phyloP scores from a whole-genome alignment of 2,329 filamentous ascomycete species.

The Cladosporium sp. region DNA sequence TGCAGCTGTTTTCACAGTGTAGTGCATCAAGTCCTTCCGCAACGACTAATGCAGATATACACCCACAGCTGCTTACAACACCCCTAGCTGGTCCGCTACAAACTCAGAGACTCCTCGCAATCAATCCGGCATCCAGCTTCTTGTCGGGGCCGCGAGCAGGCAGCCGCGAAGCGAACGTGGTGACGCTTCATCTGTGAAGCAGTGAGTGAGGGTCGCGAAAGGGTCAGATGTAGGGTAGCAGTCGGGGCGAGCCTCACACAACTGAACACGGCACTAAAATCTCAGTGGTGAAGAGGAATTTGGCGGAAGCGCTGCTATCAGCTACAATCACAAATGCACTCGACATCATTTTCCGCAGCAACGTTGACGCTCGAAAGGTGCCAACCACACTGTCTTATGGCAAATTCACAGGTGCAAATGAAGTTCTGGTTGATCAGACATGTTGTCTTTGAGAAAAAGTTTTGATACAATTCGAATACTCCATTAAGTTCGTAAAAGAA shows the following conservation, averaged over 20 bases:
- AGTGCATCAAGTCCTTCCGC: not conserved
- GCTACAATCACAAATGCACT: not conserved
- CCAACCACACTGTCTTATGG: not conserved
- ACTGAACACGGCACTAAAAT: not conserved
- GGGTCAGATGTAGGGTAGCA: not conserved
- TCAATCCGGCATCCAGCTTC: not conserved
- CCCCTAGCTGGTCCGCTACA: not conserved
- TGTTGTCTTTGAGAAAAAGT: not conserved
- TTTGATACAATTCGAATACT: not conserved
- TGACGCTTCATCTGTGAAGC: not conserved
- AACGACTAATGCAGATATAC: not conserved
- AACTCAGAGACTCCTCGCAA: not conserved
- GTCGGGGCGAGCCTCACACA: not conserved
- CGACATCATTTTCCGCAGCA: no score
- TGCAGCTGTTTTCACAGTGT: not conserved
- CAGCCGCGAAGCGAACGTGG: slow-evolving; percentile 3
- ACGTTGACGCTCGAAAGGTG: no score
- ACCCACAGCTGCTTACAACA: not conserved
- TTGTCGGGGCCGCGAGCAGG: not conserved
- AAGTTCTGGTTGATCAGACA: not conserved
- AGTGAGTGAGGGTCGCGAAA: not conserved
- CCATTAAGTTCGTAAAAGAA: not conserved
- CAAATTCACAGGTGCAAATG: not conserved
- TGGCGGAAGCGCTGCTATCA: not conserved
- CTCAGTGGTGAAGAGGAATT: not conserved